These are phyloP conservation scores for Malbranchea zuffiana DNA, from an alignment of 2,329 filamentous ascomycete species.

Conservation along the genomic window DNA sequence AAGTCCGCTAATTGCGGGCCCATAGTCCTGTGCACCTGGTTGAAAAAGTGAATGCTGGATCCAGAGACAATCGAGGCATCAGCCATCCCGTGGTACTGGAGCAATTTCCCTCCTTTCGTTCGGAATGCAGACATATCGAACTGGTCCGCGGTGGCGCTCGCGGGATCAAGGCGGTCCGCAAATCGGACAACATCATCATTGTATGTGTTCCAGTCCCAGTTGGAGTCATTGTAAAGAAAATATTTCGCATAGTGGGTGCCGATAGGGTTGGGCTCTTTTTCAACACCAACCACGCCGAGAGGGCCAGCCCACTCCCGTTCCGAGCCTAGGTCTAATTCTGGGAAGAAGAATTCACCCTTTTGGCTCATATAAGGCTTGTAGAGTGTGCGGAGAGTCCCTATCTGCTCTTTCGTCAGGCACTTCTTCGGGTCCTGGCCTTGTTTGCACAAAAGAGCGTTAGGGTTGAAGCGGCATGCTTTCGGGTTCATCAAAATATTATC, in stretches of 20 bases:
- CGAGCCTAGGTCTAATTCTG: too few relatives aligned
- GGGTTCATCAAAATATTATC: not conserved
- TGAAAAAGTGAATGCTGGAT: not conserved
- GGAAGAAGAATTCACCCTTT: slow-evolving; percentile 1
- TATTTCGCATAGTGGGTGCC: not conserved
- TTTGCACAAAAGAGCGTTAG: not conserved
- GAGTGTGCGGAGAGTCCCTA: not conserved
- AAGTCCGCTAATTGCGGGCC: not conserved
- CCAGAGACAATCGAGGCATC: slow-evolving; percentile 1
- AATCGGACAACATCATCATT: too few relatives aligned
- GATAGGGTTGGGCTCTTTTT: not conserved
- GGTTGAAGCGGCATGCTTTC: slow-evolving; percentile 1
- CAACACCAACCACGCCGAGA: not conserved
- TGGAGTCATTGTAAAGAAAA: slow-evolving; percentile 3
- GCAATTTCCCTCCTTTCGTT: slow-evolving; percentile 1
- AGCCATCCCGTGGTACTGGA: slow-evolving; percentile 1
- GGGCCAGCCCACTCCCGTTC: not conserved
- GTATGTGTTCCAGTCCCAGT: slow-evolving; percentile 1
- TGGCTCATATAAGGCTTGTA: not conserved
- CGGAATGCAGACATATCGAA: slow-evolving; percentile 4
- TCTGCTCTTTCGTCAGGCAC: not conserved
- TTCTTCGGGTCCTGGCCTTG: too few relatives aligned
- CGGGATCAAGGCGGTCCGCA: slow-evolving; percentile 1
- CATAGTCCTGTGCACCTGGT: not conserved
- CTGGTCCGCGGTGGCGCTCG: not conserved